Evolutionary conservation across 1,284 basidiomycete genomes (phyloP).

Genomic region (Pterulicium gracile): DNA sequence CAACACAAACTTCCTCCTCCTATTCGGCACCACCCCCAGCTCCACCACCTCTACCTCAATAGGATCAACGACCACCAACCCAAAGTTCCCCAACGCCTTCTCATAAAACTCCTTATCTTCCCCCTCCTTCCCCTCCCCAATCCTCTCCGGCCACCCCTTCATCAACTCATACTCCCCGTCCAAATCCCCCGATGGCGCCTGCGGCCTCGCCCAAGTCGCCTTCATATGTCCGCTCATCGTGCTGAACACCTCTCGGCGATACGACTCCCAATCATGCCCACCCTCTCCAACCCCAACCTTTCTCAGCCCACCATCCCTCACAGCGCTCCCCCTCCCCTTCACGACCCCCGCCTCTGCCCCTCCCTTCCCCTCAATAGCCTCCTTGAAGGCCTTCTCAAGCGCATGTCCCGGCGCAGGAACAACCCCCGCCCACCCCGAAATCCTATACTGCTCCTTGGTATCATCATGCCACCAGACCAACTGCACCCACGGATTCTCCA

Average conservation of each 20-base stretch:
- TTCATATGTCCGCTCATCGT: slow-evolving; percentile 44
- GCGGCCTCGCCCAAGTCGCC: slow-evolving; percentile 53
- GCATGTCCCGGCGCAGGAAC: slow-evolving; percentile 28
- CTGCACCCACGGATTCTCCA: slow-evolving; percentile 33
- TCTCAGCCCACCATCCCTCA: slow-evolving; percentile 21
- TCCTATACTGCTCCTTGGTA: slow-evolving; percentile 47
- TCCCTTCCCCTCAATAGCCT: slow-evolving; percentile 10
- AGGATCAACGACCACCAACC: slow-evolving; percentile 55
- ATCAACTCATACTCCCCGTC: slow-evolving; percentile 38
- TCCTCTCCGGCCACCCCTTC: slow-evolving; percentile 39
- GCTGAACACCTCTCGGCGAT: slow-evolving; percentile 42
- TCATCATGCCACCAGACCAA: slow-evolving; percentile 49
- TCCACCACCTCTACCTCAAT: slow-evolving; percentile 52
- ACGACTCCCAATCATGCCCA: slow-evolving; percentile 51
- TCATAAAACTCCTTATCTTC: slow-evolving; percentile 30
- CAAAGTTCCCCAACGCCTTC: slow-evolving; percentile 49
- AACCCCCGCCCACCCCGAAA: slow-evolving; percentile 36
- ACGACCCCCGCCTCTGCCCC: not conserved
- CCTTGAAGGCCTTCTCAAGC: slow-evolving; percentile 21
- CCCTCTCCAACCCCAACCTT: slow-evolving; percentile 29
- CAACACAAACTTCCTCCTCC: slow-evolving; percentile 40
- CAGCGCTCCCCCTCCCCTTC: slow-evolving; percentile 10
- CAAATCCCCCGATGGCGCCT: slow-evolving; percentile 38
- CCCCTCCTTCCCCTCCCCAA: slow-evolving; percentile 29
- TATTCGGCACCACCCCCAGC: slow-evolving; percentile 40